A percentile compares a stretch with the other conserved stretches of the same genome.
Evolutionary conservation across 1,139 yeast genomes (phyloP).

Genomic region (Geotrichum australiense): DNA sequence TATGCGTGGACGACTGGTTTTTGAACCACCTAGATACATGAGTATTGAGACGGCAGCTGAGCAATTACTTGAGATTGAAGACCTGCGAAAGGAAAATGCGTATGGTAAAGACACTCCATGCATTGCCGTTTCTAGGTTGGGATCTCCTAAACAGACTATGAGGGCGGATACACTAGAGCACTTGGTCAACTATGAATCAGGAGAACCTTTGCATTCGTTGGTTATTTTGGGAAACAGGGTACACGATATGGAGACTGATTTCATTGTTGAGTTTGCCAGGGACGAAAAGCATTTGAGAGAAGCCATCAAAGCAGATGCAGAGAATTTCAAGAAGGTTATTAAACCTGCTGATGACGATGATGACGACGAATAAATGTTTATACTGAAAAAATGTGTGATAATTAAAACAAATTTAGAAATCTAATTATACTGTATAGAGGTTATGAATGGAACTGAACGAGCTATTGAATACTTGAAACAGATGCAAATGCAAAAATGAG

Average conservation of each 20-base stretch:
- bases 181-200: constrained; percentile 75
- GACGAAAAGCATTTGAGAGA: constrained; percentile 47
- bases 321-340: constrained; percentile 48
- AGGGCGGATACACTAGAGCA: constrained; percentile 72
- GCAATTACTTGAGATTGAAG: constrained; percentile 84
- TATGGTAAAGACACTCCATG: constrained; percentile 87
- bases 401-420: neutral
- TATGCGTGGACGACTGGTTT: constrained; percentile 86
- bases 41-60: constrained; percentile 80
- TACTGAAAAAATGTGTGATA: neutral
- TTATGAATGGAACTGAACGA: neutral
- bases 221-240: constrained; percentile 89
- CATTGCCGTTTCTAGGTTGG: constrained; percentile 85
- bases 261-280: constrained; percentile 61
- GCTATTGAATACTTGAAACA: too few relatives aligned
- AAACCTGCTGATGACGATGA: constrained; percentile 18
- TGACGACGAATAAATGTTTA: constrained; percentile 18
- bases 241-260: constrained; percentile 88
- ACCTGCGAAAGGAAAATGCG: constrained; percentile 52
- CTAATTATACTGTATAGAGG: neutral
- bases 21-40: constrained; percentile 98
- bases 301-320: constrained; percentile 63
- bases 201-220: constrained; percentile 90
- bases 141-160: constrained; percentile 75
- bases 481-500: too few relatives aligned